Conservation (phyloP, 495 filamentous ascomycete genomes). For the Evernia prunastri region DNA sequence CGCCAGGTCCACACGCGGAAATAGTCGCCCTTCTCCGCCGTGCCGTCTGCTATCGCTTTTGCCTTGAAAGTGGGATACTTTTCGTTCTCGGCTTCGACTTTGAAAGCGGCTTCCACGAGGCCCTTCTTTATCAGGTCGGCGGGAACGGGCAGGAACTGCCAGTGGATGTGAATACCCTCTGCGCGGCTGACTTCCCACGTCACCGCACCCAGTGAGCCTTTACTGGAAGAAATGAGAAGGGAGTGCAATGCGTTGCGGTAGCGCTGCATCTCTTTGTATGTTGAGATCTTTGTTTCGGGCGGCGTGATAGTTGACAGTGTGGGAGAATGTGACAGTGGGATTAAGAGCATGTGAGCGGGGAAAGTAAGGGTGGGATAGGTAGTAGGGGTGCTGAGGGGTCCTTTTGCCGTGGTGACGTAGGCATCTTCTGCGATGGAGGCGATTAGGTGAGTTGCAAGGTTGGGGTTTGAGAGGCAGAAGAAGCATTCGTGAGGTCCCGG, state of each 20-base stretch:
- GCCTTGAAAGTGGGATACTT: constrained; percentile 52
- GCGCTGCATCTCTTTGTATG: constrained; percentile 69
- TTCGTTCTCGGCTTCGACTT: constrained; percentile 72
- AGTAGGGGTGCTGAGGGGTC: constrained; percentile 63
- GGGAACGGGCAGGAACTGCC: constrained; percentile 86
- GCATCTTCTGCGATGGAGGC: constrained; percentile 74
- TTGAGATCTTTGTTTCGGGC: constrained; percentile 43
- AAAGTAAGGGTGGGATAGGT: constrained; percentile 67
- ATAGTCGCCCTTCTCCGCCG: constrained; percentile 59
- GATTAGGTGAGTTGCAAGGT: constrained; percentile 78
- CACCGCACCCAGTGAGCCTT: constrained; percentile 63
- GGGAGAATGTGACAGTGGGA: constrained; percentile 71
- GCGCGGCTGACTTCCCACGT: constrained; percentile 83
- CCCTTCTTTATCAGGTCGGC: constrained; percentile 55
- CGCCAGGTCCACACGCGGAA: constrained; percentile 81
- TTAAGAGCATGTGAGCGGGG: constrained; percentile 83
- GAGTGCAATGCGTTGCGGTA: constrained; percentile 66
- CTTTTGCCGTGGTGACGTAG: constrained; percentile 89
- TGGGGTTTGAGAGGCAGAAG: constrained; percentile 86
- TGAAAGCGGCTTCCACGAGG: constrained; percentile 75
- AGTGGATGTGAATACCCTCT: constrained; percentile 77
- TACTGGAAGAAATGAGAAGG: constrained; percentile 52
- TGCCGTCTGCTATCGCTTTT: constrained; percentile 35
- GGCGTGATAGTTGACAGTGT: constrained; percentile 57
- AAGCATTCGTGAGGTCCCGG: constrained; percentile 77